Evolutionary conservation across 495 filamentous ascomycete species (phyloP).

Genomic region (Penicillium ochrochloron): DNA sequence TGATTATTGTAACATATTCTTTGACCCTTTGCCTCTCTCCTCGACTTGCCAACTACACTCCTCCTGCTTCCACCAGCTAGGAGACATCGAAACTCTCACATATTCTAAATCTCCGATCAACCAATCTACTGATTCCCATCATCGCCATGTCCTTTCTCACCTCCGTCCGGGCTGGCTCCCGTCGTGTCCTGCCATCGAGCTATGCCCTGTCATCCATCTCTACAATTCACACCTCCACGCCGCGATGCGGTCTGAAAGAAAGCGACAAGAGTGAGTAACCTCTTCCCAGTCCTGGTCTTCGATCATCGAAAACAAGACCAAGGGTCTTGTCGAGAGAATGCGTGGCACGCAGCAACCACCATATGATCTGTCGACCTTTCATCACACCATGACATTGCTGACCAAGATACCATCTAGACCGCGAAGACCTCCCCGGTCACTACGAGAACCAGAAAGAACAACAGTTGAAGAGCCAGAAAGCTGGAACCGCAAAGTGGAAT

Average conservation of each 20-base stretch:
- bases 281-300: background rate
- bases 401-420: slow-evolving; percentile 33
- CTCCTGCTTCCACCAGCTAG: background rate
- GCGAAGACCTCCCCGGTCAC: slow-evolving; percentile 45
- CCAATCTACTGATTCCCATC: background rate
- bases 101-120: too few species aligned
- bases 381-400: background rate
- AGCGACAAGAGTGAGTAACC: slow-evolving; percentile 37
- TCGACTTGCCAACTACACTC: background rate
- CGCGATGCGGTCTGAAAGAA: slow-evolving; percentile 39
- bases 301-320: background rate
- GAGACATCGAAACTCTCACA: background rate
- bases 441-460: slow-evolving; percentile 77
- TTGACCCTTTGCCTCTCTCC: background rate
- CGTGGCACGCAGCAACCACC: background rate
- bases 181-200: slow-evolving; percentile 27
- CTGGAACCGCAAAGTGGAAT: slow-evolving; percentile 82
- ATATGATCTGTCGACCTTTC: background rate
- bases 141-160: slow-evolving; percentile 40
- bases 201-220: slow-evolving; percentile 23
- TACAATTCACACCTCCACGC: slow-evolving; percentile 38
- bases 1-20: background rate
- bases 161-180: slow-evolving; percentile 32
- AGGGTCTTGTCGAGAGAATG: background rate
- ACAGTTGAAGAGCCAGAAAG: slow-evolving; percentile 67